Percentiles rank a stretch among this genome's conserved stretches.
Conservation (phyloP, 108 stramenopile species). For the Aureococcus anophagefferens region DNA sequence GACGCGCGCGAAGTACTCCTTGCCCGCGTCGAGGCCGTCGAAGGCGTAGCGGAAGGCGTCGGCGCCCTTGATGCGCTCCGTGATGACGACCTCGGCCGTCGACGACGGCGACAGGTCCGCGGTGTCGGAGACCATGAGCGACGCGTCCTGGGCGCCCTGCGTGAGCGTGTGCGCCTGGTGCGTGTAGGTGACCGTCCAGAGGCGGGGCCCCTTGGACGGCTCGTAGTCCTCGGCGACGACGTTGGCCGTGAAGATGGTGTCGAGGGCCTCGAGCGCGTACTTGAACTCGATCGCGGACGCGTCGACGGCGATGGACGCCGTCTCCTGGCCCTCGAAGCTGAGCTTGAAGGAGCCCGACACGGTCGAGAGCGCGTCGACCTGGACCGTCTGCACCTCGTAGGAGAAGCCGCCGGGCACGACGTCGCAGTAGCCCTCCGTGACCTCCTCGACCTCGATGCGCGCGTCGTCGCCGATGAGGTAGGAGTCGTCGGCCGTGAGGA, state of each 20-base stretch:
- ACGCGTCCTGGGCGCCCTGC: constrained; percentile 65
- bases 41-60: constrained; percentile 44
- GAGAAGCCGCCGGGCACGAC: constrained; percentile 67
- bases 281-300: constrained; percentile 51
- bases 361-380: constrained; percentile 14
- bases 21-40: constrained; percentile 36
- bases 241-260: constrained; percentile 63
- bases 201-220: constrained; percentile 2
- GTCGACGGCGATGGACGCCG: constrained; percentile 40
- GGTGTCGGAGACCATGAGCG: constrained; percentile 34
- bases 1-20: constrained; percentile 55
- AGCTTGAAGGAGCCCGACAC: constrained; percentile 55
- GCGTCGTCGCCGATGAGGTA: constrained; percentile 57
- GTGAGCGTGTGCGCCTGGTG: constrained; percentile 52
- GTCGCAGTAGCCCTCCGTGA: constrained; percentile 49
- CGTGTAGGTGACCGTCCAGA: constrained; percentile 66
- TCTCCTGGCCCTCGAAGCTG: constrained; percentile 57
- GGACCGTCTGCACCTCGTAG: constrained; percentile 60
- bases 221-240: constrained; percentile 28
- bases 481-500: constrained; percentile 43
- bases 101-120: not conserved
- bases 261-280: constrained; percentile 48
- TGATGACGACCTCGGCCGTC: constrained; percentile 13
- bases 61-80: constrained; percentile 48
- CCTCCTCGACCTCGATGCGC: constrained; percentile 41